phyloP scores from a whole-genome alignment of 2,329 filamentous ascomycete genomes.

The Harringtonia aguacate region DNA sequence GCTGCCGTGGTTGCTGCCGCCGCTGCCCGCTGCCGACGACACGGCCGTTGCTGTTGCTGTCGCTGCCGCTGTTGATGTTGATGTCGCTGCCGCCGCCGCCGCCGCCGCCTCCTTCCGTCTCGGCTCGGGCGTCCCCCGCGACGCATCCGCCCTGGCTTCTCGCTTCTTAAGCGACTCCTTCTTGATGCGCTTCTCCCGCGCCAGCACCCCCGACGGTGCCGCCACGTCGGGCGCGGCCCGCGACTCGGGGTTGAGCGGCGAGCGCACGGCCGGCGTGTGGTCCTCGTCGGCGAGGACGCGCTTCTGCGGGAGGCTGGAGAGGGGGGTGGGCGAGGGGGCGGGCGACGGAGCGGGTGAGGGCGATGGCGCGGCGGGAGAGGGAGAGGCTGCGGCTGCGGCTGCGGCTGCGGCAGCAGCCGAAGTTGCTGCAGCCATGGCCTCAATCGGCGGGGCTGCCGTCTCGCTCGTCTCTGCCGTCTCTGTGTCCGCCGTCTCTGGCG shows the following conservation, averaged over 20 bases:
- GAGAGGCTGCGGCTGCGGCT: background rate
- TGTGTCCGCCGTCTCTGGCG: too few species aligned
- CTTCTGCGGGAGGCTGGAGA: conserved; percentile 49
- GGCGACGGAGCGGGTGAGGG: too few species aligned
- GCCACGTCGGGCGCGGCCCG: conserved; percentile 11
- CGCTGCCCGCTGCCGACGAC: background rate
- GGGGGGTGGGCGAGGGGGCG: background rate
- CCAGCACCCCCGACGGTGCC: conserved; percentile 14
- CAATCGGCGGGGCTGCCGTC: too few species aligned
- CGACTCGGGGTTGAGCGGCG: conserved; percentile 58
- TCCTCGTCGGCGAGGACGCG: conserved; percentile 53
- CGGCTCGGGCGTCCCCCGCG: conserved; percentile 45
- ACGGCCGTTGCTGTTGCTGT: background rate
- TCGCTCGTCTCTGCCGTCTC: too few species aligned
- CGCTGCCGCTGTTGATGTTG: background rate
- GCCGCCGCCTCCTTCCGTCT: conserved; percentile 26
- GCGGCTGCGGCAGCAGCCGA: too few species aligned
- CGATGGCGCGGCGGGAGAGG: background rate
- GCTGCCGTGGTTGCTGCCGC: too few species aligned
- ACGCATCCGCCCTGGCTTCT: conserved; percentile 43
- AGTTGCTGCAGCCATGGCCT: too few species aligned
- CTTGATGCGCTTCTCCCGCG: conserved; percentile 45
- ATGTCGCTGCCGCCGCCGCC: background rate
- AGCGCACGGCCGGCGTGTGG: conserved; percentile 60
- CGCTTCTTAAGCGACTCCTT: conserved; percentile 61